Conservation (phyloP, 2,329 filamentous ascomycete genomes). For the Byssoonygena ceratinophila region DNA sequence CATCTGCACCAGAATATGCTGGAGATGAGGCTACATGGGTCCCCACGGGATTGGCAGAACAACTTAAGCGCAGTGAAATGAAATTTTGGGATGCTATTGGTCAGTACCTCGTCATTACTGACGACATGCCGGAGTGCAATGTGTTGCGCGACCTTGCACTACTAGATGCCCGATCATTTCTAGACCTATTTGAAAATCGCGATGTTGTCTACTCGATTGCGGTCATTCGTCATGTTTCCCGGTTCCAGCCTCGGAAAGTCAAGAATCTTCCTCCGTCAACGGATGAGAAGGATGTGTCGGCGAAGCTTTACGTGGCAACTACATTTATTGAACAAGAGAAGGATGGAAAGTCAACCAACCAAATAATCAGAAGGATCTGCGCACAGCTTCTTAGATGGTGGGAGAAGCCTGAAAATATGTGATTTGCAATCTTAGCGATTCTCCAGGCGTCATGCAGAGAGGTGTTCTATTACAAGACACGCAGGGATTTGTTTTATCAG, state of each 20-base stretch:
- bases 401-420: constrained; percentile 19
- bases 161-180: constrained; percentile 53
- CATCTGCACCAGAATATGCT: constrained; percentile 23
- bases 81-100: constrained; percentile 77
- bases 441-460: neutral
- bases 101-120: constrained; percentile 56
- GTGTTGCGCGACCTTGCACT: constrained; percentile 58
- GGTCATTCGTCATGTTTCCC: constrained; percentile 63
- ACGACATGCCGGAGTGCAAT: constrained; percentile 44
- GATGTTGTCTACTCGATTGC: constrained; percentile 86
- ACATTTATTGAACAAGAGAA: constrained; percentile 59
- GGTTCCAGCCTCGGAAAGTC: constrained; percentile 39
- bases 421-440: constrained; percentile 1
- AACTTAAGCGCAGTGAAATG: constrained; percentile 44
- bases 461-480: neutral
- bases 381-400: constrained; percentile 55
- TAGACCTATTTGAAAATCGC: constrained; percentile 74
- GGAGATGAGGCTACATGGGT: constrained; percentile 14
- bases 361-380: constrained; percentile 59
- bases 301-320: constrained; percentile 57
- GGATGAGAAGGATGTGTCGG: constrained; percentile 57
- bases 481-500: neutral
- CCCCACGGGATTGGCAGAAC: constrained; percentile 11
- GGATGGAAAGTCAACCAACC: constrained; percentile 59
- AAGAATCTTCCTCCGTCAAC: constrained; percentile 48